A percentile compares a stretch with the other conserved stretches of the same genome.
phyloP scores from a whole-genome alignment of 176 grass and related monocot genomes.

The Panicum miliaceum region DNA sequence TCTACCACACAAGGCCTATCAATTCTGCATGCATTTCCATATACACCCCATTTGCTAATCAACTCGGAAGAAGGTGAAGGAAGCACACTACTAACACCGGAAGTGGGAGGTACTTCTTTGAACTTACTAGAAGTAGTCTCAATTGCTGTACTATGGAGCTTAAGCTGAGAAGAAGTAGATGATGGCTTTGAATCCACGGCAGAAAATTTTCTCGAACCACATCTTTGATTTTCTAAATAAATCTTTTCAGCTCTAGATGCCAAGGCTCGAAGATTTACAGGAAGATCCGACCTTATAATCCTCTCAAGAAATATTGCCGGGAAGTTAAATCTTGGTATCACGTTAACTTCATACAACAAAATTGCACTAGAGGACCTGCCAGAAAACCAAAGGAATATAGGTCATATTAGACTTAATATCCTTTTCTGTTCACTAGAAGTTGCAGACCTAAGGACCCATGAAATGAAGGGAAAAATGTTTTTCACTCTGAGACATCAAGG shows the following conservation, averaged over 20 bases:
- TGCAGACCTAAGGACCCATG: neutral
- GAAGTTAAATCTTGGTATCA: conserved; percentile 92
- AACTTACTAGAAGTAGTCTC: conserved; percentile 52
- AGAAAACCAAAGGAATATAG: conserved; percentile 27
- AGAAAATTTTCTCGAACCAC: conserved; percentile 43
- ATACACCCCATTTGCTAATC: conserved; percentile 80
- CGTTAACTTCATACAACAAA: conserved; percentile 87
- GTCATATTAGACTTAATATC: conserved; percentile 11
- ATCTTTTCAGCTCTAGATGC: conserved; percentile 76
- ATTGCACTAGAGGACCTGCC: conserved; percentile 65
- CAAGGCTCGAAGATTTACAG: conserved; percentile 83
- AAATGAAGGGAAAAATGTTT: neutral
- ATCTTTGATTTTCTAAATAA: conserved; percentile 63
- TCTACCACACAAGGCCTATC: conserved; percentile 87
- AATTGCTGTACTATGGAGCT: conserved; percentile 22
- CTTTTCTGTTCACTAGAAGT: neutral
- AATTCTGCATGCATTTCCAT: conserved; percentile 89
- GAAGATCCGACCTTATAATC: conserved; percentile 93
- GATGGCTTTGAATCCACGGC: conserved; percentile 32
- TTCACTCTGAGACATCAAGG: neutral
- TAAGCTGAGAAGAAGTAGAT: conserved; percentile 40
- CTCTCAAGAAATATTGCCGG: conserved; percentile 96
- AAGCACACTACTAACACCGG: conserved; percentile 45
- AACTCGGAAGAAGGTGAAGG: conserved; percentile 55
- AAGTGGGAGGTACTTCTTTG: conserved; percentile 43